These are phyloP conservation scores for Talaromyces verruculosus DNA, from an alignment of 2,329 filamentous ascomycete genomes.

Conservation along the genomic window DNA sequence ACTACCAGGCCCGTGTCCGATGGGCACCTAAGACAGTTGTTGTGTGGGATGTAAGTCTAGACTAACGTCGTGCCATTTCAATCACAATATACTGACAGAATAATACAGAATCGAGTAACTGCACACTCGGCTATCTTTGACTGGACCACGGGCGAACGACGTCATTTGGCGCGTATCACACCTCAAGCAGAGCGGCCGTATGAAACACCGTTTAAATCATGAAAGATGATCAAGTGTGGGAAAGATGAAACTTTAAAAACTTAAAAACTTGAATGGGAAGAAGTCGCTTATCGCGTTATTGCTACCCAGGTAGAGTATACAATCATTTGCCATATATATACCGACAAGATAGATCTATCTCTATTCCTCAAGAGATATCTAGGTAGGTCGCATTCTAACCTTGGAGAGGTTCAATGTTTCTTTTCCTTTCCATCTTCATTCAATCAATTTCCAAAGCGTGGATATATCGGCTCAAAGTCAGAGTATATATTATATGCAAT, in stretches of 20 bases:
- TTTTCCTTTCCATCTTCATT: too few relatives aligned
- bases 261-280: not conserved
- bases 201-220: constrained; percentile 16
- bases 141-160: constrained; percentile 29
- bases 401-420: too few relatives aligned
- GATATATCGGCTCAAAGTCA: too few relatives aligned
- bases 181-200: constrained; percentile 29
- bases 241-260: not conserved
- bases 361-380: too few relatives aligned
- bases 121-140: constrained; percentile 39
- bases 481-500: too few relatives aligned
- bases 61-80: constrained; percentile 18
- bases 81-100: constrained; percentile 32
- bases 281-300: too few relatives aligned
- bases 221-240: not conserved
- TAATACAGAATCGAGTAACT: constrained; percentile 39
- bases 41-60: constrained; percentile 39
- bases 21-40: constrained; percentile 32
- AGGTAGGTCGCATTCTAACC: too few relatives aligned
- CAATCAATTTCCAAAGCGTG: too few relatives aligned
- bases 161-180: constrained; percentile 33
- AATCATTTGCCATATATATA: too few relatives aligned
- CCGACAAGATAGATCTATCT: too few relatives aligned
- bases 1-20: constrained; percentile 30
- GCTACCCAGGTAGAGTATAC: too few relatives aligned